Percentiles rank a stretch among this genome's conserved stretches.
Conservation (phyloP, 345 rosid genomes). For the Gossypium ekmanianum region DNA sequence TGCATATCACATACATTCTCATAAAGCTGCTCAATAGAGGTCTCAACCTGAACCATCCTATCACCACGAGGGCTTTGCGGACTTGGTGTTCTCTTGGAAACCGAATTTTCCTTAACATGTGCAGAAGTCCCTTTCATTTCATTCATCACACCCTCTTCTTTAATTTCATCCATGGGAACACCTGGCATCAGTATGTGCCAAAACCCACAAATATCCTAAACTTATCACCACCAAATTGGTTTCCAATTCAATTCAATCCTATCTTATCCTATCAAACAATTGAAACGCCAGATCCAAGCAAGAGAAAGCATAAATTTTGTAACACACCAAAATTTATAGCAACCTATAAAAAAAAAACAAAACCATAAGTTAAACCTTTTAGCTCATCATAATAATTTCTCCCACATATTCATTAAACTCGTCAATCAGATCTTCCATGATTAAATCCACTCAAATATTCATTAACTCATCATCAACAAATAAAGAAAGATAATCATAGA, state of each 20-base stretch:
- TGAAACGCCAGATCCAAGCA: constrained; percentile 26
- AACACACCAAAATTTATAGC: constrained; percentile 8
- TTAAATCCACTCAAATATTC: constrained; percentile 14
- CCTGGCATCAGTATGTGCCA: constrained; percentile 44
- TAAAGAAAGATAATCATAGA: not conserved
- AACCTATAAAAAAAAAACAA: constrained; percentile 5
- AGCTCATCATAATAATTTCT: constrained; percentile 4
- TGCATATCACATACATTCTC: constrained; percentile 84
- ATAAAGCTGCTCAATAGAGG: constrained; percentile 73
- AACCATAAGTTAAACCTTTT: constrained; percentile 13
- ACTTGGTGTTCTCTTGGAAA: constrained; percentile 20
- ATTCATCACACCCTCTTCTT: constrained; percentile 30
- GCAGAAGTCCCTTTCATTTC: constrained; percentile 35
- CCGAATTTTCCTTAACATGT: constrained; percentile 37
- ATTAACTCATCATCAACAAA: constrained; percentile 15
- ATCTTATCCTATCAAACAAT: constrained; percentile 20
- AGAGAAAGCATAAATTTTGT: not conserved
- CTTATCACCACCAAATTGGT: constrained; percentile 23
- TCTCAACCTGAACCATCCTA: constrained; percentile 32
- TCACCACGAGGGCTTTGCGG: constrained; percentile 30
- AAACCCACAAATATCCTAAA: constrained; percentile 26
- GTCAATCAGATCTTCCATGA: constrained; percentile 25
- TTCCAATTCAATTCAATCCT: not conserved
- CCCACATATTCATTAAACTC: not conserved
- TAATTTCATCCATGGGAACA: constrained; percentile 46